Evolutionary conservation across 1,284 basidiomycete genomes (phyloP).

Genomic region (Heterobasidion annosum): DNA sequence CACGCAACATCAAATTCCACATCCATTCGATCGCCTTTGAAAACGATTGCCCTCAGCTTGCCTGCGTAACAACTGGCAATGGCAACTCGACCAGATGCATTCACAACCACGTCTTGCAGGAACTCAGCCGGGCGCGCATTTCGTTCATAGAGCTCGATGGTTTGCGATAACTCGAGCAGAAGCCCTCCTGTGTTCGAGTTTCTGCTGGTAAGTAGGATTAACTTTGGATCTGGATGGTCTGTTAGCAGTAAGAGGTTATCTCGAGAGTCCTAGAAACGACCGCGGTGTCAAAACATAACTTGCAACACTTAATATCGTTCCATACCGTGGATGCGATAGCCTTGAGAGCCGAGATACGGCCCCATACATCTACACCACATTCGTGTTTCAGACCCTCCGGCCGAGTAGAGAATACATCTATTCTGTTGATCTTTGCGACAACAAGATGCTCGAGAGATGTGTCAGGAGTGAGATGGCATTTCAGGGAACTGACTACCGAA

Average conservation of each 20-base stretch:
- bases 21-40: conserved; percentile 44
- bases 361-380: conserved; percentile 55
- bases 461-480: conserved; percentile 39
- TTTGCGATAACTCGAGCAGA: conserved; percentile 29
- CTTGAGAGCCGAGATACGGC: conserved; percentile 47
- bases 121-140: conserved; percentile 54
- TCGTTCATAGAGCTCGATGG: conserved; percentile 44
- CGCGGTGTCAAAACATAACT: conserved; percentile 3
- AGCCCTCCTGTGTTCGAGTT: conserved; percentile 23
- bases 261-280: conserved; percentile 29
- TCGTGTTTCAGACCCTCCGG: conserved; percentile 48
- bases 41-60: conserved; percentile 51
- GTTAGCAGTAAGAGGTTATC: conserved; percentile 55
- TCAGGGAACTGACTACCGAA: conserved; percentile 48
- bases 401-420: conserved; percentile 58
- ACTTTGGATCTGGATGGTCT: conserved; percentile 64
- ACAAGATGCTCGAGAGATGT: conserved; percentile 50
- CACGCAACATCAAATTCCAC: conserved; percentile 59
- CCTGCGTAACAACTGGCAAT: conserved; percentile 58
- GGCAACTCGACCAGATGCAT: conserved; percentile 51
- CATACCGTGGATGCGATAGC: conserved; percentile 44
- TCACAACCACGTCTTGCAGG: conserved; percentile 53
- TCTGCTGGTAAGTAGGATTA: conserved; percentile 48
- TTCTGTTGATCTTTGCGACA: conserved; percentile 50
- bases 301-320: conserved; percentile 1